phyloP scores from a whole-genome alignment of 805 yeast species.

The Yarrowia phangngaensis region DNA sequence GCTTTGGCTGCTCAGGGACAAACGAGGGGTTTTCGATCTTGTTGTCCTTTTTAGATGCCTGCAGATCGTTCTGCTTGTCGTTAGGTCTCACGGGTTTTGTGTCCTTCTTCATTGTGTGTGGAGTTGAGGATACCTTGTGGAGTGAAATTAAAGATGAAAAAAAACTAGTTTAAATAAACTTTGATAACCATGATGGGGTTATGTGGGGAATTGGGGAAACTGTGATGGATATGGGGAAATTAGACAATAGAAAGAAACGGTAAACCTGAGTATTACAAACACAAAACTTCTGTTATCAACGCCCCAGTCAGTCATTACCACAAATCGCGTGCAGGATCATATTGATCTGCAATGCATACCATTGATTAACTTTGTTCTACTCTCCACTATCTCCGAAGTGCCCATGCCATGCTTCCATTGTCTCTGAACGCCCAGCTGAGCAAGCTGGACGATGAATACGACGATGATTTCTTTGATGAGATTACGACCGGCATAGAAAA shows the following conservation, averaged over 20 bases:
- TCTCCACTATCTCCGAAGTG: too few relatives aligned
- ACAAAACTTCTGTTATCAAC: too few relatives aligned
- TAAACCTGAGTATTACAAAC: too few relatives aligned
- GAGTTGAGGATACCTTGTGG: not conserved
- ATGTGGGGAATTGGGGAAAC: too few relatives aligned
- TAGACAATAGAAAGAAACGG: too few relatives aligned
- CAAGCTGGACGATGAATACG: constrained; percentile 19
- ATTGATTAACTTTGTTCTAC: too few relatives aligned
- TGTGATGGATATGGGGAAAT: constrained; percentile 18
- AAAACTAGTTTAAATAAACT: constrained; percentile 18
- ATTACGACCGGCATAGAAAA: too few relatives aligned
- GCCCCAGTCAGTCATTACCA: too few relatives aligned
- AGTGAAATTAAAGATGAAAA: constrained; percentile 12
- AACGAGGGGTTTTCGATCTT: constrained; percentile 55
- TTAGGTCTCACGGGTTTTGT: constrained; percentile 9
- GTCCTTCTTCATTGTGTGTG: constrained; percentile 20
- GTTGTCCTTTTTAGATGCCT: constrained; percentile 30
- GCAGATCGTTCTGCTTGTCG: constrained; percentile 35
- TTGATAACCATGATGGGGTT: too few relatives aligned
- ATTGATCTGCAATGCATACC: too few relatives aligned
- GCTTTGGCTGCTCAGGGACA: constrained; percentile 82
- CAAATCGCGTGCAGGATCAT: too few relatives aligned
- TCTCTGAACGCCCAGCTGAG: constrained; percentile 21
- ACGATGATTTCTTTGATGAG: constrained; percentile 21
- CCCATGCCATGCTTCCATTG: constrained; percentile 21